phyloP scores from a whole-genome alignment of 179 eudicot species.

The Dionaea muscipula region DNA sequence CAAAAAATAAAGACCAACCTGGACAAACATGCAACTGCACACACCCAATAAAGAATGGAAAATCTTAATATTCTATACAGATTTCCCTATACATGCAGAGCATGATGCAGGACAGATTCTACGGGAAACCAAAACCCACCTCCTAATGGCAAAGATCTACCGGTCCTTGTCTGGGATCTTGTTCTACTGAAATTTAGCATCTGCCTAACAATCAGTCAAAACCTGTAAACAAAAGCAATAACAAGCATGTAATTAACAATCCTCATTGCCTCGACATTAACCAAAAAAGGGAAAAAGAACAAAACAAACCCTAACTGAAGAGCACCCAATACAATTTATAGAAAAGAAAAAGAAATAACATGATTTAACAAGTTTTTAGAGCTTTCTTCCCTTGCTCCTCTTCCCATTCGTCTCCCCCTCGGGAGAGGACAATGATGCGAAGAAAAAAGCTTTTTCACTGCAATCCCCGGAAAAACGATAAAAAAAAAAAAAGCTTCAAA shows the following conservation, averaged over 20 bases:
- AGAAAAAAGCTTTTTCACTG: background rate
- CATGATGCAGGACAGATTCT: background rate
- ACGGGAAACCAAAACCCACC: constrained; percentile 23
- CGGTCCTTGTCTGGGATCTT: constrained; percentile 53
- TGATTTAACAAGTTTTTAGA: background rate
- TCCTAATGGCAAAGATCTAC: constrained; percentile 49
- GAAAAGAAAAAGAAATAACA: background rate
- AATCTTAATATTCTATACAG: background rate
- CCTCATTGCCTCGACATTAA: background rate
- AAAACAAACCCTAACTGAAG: background rate
- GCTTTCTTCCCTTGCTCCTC: too few relatives aligned
- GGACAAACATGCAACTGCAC: background rate
- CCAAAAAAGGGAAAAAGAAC: background rate
- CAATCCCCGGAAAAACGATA: background rate
- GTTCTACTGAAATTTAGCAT: constrained; percentile 44
- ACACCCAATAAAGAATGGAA: background rate
- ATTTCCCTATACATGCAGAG: too few relatives aligned
- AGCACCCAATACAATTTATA: too few relatives aligned
- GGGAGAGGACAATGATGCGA: background rate
- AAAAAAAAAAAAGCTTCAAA: background rate
- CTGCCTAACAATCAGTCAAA: constrained; percentile 14
- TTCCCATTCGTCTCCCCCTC: too few relatives aligned
- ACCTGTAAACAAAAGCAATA: constrained; percentile 7
- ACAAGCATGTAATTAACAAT: too few relatives aligned
- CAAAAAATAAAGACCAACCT: background rate